Base-by-base conservation (phyloP, 148 eudicot genomes). In the Simmondsia chinensis region DNA sequence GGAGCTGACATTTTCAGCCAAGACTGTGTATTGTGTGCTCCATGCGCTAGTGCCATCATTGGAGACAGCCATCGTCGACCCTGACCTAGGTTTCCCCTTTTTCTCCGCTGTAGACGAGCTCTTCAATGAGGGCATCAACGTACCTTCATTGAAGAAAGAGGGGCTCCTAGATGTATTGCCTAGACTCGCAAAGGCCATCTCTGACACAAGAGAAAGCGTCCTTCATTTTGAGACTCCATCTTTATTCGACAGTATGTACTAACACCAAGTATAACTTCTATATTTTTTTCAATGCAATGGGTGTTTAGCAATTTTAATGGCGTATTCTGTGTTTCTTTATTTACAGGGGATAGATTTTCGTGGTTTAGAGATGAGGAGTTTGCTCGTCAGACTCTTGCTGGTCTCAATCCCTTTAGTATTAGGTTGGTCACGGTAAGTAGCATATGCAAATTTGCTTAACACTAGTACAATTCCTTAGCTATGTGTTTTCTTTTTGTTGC, bases 211-310 rank as follows among this genome's bases (percentile, higher is more conserved):
- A 18, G 39, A 56, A 20, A 35, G 39, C 8, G 14, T 65, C 9
- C 33, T 83, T 18, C 64, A 17, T 4, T 87, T 83, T 57, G 72
- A 65, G 53, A 71, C 65, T n/a, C n/a, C n/a, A n/a, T n/a, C n/a
- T n/a, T n/a, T n/a, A n/a, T n/a, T n/a, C n/a, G n/a, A n/a, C n/a
- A n/a, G n/a, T n/a, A n/a, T n/a, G n/a, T n/a, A n/a, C n/a, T n/a
- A n/a, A n/a, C n/a, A n/a, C n/a, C n/a, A n/a, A n/a, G n/a, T n/a
- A n/a, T n/a, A n/a, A n/a, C n/a, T n/a, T n/a, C n/a, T n/a, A n/a
- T n/a, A n/a, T n/a, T n/a, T n/a, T n/a, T n/a, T n/a, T n/a, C n/a
- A n/a, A n/a, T n/a, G n/a, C n/a, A n/a, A n/a, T n/a, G n/a, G n/a
- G n/a, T n/a, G n/a, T n/a, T n/a, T n/a, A n/a, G n/a, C n/a, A n/a